Conservation (phyloP, 441 rosid genomes). For the Pelargonium australe region DNA sequence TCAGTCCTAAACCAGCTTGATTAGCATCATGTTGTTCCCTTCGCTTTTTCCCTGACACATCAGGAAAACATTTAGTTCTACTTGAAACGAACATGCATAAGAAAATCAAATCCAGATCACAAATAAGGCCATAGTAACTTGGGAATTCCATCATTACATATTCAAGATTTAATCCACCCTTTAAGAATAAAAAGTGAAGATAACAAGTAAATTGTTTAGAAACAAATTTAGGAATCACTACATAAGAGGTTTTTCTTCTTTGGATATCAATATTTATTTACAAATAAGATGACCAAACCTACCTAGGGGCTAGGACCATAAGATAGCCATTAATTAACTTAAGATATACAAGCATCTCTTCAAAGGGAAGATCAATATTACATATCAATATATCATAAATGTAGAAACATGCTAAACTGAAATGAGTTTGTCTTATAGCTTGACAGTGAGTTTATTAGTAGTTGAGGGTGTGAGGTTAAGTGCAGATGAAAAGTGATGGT, state of each 20-base stretch:
- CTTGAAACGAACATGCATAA: neutral
- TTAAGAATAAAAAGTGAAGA: neutral
- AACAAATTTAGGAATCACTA: neutral
- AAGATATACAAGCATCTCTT: neutral
- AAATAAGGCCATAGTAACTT: neutral
- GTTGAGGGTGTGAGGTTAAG: neutral
- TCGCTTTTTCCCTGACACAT: conserved; percentile 54
- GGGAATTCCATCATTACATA: neutral
- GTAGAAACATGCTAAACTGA: neutral
- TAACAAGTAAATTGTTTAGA: neutral
- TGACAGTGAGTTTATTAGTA: neutral
- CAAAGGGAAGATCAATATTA: neutral
- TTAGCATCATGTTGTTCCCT: conserved; percentile 80
- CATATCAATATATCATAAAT: neutral
- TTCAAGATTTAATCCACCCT: neutral
- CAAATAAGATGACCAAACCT: neutral
- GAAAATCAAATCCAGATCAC: neutral
- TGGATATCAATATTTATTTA: neutral
- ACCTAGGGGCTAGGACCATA: neutral
- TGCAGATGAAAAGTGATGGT: neutral
- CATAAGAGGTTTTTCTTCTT: neutral
- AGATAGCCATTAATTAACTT: neutral
- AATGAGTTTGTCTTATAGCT: neutral
- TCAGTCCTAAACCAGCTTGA: conserved; percentile 41
- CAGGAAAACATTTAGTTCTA: neutral